Evolutionary conservation across 1,284 basidiomycete genomes (phyloP), one percentile per base, ranked within the genome.

Genomic region (Pyrrhoderma lamaoense): DNA sequence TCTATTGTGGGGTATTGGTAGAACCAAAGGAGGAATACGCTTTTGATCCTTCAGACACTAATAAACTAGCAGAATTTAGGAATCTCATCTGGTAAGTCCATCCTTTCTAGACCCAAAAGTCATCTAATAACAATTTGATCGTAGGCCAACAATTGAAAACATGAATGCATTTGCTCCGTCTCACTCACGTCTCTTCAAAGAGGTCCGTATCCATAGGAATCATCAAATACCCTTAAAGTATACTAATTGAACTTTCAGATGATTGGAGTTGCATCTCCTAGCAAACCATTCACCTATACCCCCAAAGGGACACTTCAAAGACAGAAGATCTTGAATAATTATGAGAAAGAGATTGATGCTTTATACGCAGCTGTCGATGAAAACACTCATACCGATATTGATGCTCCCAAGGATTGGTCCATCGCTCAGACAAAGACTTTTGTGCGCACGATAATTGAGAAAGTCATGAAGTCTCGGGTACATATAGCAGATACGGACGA

Each of bases 1-100:
- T 72, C 57, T 69, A 73, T 46, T 65, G 64, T 11, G 74, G 73
- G 2, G 62, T 75, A 11, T 55, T 75, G 11, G 56, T 76, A 8
- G 67, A 74, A 36, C 71, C 72, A 0, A 57, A 48, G 8, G 55
- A 62, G 4, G 58, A 58, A 16, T 61, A 60, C 34, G 39, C 45
- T 3, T 53, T 53, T 38, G 51, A 53, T 25, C 51, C 51, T 19
- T 8, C 39, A 9, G 51, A 53, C 34, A 8, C 11, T 14, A 22
- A 31, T n/a, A 53, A 49, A 19, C 37, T 53, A n/a, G 18, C 38
- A 11, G 36, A 36, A 19, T 53, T 48, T 37, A 22, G 45, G 7
- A 42, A 40, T 31, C 18, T 43, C 4, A 53, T 53, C 18, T 53
- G 51, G 51, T 51, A 19, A 8, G 49, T 45, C 38, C n/a, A n/a